Percentiles rank a stretch among this genome's conserved stretches.
Evolutionary conservation across 169 alveolate species (phyloP).

Genomic region (Eimeria falciformis): DNA sequence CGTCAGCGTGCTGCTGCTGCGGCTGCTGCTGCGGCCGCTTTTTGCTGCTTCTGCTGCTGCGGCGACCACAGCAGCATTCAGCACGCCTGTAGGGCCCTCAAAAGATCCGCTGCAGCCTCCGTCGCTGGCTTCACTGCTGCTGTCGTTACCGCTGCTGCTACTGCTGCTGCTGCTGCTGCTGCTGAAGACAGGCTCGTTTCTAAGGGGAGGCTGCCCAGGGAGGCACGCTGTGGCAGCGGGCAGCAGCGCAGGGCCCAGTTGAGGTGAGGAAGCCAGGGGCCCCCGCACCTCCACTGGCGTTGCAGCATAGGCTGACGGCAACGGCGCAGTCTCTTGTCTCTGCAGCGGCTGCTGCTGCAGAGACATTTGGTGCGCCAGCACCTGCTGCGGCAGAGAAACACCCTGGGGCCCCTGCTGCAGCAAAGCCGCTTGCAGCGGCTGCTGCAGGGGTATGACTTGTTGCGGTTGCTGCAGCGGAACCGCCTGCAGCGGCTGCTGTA

Average conservation of each 20-base stretch:
- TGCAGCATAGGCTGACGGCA: background rate
- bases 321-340: background rate
- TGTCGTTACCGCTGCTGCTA: background rate
- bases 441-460: background rate
- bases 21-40: constrained; percentile 21
- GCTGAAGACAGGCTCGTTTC: background rate
- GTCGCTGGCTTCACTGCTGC: background rate
- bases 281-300: background rate
- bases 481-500: background rate
- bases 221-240: too few species aligned
- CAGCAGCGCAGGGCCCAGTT: too few species aligned
- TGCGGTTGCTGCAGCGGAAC: background rate
- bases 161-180: constrained; percentile 47
- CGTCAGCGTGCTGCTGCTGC: background rate
- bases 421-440: background rate
- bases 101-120: constrained; percentile 21
- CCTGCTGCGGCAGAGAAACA: background rate
- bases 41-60: constrained; percentile 59
- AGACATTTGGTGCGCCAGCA: background rate
- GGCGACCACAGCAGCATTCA: background rate
- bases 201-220: too few species aligned
- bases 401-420: background rate
- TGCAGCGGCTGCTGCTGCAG: constrained; percentile 32
- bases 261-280: background rate
- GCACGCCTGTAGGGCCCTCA: constrained; percentile 9